These are phyloP conservation scores for Zygotorulaspora mrakii DNA, from an alignment of 1,139 yeast genomes.

Conservation along the genomic window DNA sequence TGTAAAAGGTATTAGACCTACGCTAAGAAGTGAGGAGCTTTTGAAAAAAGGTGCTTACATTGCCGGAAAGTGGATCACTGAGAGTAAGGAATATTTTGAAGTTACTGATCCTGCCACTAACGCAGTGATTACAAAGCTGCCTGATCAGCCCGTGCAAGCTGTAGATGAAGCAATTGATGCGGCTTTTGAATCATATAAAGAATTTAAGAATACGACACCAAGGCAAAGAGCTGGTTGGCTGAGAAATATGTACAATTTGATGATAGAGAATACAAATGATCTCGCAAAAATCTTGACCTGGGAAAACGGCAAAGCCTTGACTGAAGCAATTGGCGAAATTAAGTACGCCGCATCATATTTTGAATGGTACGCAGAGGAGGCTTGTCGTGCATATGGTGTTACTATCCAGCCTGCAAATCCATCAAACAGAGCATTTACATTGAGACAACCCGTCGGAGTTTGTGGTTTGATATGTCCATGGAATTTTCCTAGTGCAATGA, in stretches of 20 bases:
- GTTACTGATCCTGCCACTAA: slow-evolving; percentile 77
- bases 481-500: slow-evolving; percentile 96
- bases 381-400: slow-evolving; percentile 72
- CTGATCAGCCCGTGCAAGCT: slow-evolving; percentile 49
- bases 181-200: slow-evolving; percentile 57
- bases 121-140: slow-evolving; percentile 51
- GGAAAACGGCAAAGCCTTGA: slow-evolving; percentile 81
- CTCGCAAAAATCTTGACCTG: slow-evolving; percentile 68
- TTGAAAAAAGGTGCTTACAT: slow-evolving; percentile 56
- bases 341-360: slow-evolving; percentile 74
- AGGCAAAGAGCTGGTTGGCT: slow-evolving; percentile 66
- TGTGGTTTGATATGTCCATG: slow-evolving; percentile 92
- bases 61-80: slow-evolving; percentile 69
- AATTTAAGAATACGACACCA: slow-evolving; percentile 56
- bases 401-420: slow-evolving; percentile 62
- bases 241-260: slow-evolving; percentile 56
- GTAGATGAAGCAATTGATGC: slow-evolving; percentile 58
- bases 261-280: slow-evolving; percentile 67
- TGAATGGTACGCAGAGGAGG: slow-evolving; percentile 87
- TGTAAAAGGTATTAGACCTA: slow-evolving; percentile 16
- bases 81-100: slow-evolving; percentile 52
- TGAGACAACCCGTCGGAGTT: slow-evolving; percentile 82
- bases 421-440: slow-evolving; percentile 56
- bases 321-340: slow-evolving; percentile 76
- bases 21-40: slow-evolving; percentile 52